Percentiles rank a stretch among this genome's conserved stretches.
Evolutionary conservation across 345 rosid genomes (phyloP).

Genomic region (Brassica cretica): DNA sequence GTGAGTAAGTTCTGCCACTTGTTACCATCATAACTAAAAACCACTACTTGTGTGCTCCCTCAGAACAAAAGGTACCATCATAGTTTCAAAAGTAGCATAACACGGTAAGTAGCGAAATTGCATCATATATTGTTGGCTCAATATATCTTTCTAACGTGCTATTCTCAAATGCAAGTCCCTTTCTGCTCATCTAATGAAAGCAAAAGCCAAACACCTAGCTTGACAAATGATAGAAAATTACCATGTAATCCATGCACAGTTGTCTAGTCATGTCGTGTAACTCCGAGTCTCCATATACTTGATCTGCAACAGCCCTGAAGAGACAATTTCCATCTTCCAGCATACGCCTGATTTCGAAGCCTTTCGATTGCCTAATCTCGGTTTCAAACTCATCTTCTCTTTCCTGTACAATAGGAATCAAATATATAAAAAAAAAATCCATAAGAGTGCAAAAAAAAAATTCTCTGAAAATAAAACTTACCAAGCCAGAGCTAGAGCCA

Average conservation of each 20-base stretch:
- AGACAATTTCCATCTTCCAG: constrained; percentile 99
- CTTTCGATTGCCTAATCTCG: constrained; percentile 73
- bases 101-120: too few species aligned
- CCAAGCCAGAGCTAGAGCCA: constrained; percentile 67
- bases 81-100: neutral
- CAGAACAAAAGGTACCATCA: neutral
- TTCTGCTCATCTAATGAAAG: constrained; percentile 3
- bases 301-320: constrained; percentile 97
- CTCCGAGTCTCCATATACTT: constrained; percentile 96
- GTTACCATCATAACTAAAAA: constrained; percentile 13
- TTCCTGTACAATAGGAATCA: constrained; percentile 56
- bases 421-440: neutral
- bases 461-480: constrained; percentile 43
- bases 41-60: neutral
- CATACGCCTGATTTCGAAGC: constrained; percentile 89
- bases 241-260: constrained; percentile 99
- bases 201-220: neutral
- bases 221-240: constrained; percentile 32
- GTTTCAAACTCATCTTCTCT: constrained; percentile 89
- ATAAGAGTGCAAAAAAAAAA: neutral
- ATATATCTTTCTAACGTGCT: too few species aligned
- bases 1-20: neutral
- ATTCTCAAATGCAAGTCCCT: too few species aligned
- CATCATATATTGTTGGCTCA: too few species aligned
- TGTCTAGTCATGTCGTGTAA: constrained; percentile 70